Evolutionary conservation across 352 stramenopile genomes (phyloP), one percentile per base, ranked within the genome.

Genomic region (Elongisporangium undulatum): DNA sequence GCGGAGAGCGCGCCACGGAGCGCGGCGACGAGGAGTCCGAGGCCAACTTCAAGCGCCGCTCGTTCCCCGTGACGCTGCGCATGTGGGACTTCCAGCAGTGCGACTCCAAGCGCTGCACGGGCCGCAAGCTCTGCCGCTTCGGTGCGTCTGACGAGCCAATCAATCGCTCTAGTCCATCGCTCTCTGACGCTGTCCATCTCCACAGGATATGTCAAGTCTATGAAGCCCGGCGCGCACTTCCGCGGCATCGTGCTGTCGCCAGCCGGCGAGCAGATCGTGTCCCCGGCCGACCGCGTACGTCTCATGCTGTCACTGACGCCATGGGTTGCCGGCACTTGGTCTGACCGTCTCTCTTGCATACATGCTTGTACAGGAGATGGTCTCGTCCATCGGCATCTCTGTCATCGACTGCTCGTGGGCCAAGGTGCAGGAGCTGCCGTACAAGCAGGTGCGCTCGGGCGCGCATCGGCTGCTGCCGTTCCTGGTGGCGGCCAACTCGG

Each of bases 391-490:
- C 22, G 96, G 96, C 56, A 91, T 98, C 59, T 97, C 90, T 22
- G 93, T 97, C 22, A 98, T 99, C 67, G 96, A 99, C 72, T 99
- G 97, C 74, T 98, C 92, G n/a, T 99, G 97, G 97, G 95, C 95
- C 38, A 85, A 97, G 54, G 77, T 99, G 20, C 86, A 97, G 63
- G 96, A 98, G 69, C 88, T 99, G 49, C 96, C 96, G 13, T 98
- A 98, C 69, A 78, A 90, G 45, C 89, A 98, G 69, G 88, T 99
- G 72, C 87, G 92, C 50, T 91, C 88, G 16, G 93, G 94, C 22
- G 80, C 97, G 66, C 96, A 99, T 72, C 94, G 97, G 20, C 74
- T 99, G 21, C 77, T 99, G 24, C 97, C 97, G 17, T 99, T 99
- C 66, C 81, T 99, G 21, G 95, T 99, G 23, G 97, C 97, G 0